Evolutionary conservation across 1,284 basidiomycete species (phyloP).

Genomic region (Rhodotorula sp.): DNA sequence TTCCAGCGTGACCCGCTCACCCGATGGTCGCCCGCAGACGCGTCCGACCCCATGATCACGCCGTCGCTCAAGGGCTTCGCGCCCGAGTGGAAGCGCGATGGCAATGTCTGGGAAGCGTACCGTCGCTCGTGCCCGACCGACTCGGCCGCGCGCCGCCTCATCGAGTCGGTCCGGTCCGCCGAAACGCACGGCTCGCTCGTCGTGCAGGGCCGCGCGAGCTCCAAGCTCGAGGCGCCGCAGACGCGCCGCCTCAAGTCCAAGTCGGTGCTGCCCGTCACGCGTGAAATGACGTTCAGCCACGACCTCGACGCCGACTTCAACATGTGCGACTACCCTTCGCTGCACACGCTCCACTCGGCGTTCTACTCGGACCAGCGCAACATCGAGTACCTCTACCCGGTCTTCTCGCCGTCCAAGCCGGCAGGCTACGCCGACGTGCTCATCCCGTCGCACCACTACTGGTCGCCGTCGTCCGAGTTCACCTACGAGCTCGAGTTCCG

Average conservation of each 20-base stretch:
- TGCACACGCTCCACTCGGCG: conserved; percentile 82
- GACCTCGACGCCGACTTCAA: conserved; percentile 66
- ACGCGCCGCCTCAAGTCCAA: conserved; percentile 40
- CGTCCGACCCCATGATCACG: conserved; percentile 40
- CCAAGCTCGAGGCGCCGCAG: conserved; percentile 40
- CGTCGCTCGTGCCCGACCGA: conserved; percentile 81
- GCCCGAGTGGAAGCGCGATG: conserved; percentile 78
- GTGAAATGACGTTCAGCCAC: conserved; percentile 48
- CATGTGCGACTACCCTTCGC: conserved; percentile 77
- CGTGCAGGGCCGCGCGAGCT: conserved; percentile 38
- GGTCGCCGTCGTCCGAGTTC: conserved; percentile 74
- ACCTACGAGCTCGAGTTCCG: conserved; percentile 81
- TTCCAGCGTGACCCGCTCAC: conserved; percentile 44
- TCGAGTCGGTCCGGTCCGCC: conserved; percentile 63
- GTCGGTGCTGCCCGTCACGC: conserved; percentile 64
- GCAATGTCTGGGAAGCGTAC: conserved; percentile 88
- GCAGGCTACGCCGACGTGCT: conserved; percentile 82
- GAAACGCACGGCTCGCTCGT: conserved; percentile 52
- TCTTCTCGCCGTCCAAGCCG: conserved; percentile 85
- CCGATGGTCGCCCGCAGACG: conserved; percentile 58
- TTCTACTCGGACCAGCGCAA: conserved; percentile 95
- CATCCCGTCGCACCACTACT: conserved; percentile 93
- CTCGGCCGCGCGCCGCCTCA: conserved; percentile 75
- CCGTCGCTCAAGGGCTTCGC: conserved; percentile 60
- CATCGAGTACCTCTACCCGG: conserved; percentile 77